Evolutionary conservation across 2,329 filamentous ascomycete species (phyloP), one percentile per base, ranked within the genome.

Genomic region (Huntiella bhutanensis): DNA sequence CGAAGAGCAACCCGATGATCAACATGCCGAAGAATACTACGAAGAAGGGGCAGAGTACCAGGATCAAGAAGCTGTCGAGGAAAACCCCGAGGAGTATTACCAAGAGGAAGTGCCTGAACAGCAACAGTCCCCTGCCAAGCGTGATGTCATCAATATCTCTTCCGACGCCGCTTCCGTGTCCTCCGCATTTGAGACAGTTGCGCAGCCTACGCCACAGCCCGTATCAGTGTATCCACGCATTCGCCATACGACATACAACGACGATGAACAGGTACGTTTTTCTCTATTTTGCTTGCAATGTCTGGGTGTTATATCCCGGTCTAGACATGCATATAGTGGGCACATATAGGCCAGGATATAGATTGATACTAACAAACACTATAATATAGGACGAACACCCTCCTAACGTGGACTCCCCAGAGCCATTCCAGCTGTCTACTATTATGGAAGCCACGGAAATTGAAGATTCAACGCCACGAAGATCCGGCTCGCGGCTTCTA

Each of bases 371-470:
- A n/a, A 15, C 10, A 43, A 34, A 43, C 13, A 12, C 15, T 43
- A 16, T 43, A 43, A 15, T 34, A 15, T 34, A 34, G 41, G 41
- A 43, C 34, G n/a, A 34, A 16, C 12, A 43, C 13, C n/a, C 41
- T 43, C 16, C 35, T 33, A n/a, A 22, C n/a, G 15, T 22, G 39
- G 28, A 28, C n/a, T 28, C 10, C 19, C 5, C 39, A 43, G 28
- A 33, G 33, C 41, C 41, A 16, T 33, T 34, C 11, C n/a, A 43
- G 33, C 41, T 43, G n/a, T 43, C 41, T 7, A 43, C 41, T 32
- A 43, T 43, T 15, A 32, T 43, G 13, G 41, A 43, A 33, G 28
- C 41, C 15, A 34, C 45, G n/a, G 45, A 47, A 28, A 17, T 43
- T 10, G 45, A 47, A 28, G 15, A 40, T 10, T 43, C 36, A n/a